Percentiles rank a stretch among this genome's conserved stretches.
Evolutionary conservation across 2,329 filamentous ascomycete genomes (phyloP).

Genomic region (Geosmithia morbida): DNA sequence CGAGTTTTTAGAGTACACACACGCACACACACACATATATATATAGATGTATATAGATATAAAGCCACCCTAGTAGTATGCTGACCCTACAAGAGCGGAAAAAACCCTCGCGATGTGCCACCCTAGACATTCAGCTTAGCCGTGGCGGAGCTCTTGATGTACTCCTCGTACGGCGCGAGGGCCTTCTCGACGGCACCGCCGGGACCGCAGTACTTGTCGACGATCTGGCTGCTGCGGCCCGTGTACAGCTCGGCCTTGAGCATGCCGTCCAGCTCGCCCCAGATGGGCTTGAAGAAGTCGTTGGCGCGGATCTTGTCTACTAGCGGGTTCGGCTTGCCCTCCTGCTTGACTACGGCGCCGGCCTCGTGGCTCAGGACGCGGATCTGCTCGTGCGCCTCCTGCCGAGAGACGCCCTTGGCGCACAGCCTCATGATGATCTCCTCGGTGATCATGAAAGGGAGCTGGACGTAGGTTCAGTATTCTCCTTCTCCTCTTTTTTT

Average conservation of each 20-base stretch:
- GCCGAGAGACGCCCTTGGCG: conserved; percentile 54
- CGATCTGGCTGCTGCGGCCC: conserved; percentile 28
- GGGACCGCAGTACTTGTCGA: conserved; percentile 27
- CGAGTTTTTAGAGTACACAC: no score
- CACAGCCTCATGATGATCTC: conserved; percentile 65
- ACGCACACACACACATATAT: no score
- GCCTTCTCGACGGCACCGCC: conserved; percentile 22
- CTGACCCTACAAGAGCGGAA: no score
- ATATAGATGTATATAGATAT: no score
- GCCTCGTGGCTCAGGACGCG: conserved; percentile 71
- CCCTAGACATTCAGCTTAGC: conserved; percentile 22
- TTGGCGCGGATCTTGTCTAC: conserved; percentile 60
- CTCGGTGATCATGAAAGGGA: conserved; percentile 72
- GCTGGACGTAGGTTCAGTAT: conserved; percentile 21
- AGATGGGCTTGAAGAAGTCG: conserved; percentile 62
- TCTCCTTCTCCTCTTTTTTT: no score
- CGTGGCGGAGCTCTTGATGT: conserved; percentile 17
- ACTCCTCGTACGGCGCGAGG: conserved; percentile 19
- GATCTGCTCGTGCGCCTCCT: conserved; percentile 80
- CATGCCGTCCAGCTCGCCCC: conserved; percentile 52
- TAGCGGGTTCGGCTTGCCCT: conserved; percentile 68
- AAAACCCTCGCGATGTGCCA: no score
- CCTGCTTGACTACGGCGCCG: not conserved
- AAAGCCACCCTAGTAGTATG: no score
- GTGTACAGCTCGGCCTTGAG: conserved; percentile 43